These are phyloP conservation scores for Linum lewisii DNA, from an alignment of 345 rosid species.

Conservation along the genomic window DNA sequence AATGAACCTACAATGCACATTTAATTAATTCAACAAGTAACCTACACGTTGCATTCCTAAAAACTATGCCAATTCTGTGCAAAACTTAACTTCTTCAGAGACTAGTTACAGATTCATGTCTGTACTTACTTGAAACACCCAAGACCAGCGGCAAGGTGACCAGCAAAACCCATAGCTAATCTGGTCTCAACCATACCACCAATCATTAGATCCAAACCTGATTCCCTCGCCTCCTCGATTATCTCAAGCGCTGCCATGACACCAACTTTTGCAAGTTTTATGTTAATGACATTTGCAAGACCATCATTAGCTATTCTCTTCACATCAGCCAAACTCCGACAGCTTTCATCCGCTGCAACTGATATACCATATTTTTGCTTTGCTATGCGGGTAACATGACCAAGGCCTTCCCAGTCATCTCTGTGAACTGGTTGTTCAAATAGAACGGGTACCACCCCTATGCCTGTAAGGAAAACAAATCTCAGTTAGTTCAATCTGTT, in stretches of 20 bases:
- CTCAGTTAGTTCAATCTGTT: conserved; percentile 1
- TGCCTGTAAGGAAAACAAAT: conserved; percentile 35
- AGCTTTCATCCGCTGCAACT: conserved; percentile 95
- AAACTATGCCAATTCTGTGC: too few species aligned
- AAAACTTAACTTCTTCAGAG: too few species aligned
- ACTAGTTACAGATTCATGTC: background rate
- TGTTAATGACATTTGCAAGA: conserved; percentile 63
- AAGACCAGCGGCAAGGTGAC: conserved; percentile 86
- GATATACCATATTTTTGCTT: conserved; percentile 58
- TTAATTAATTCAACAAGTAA: too few species aligned
- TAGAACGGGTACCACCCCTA: conserved; percentile 83
- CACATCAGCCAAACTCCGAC: conserved; percentile 57
- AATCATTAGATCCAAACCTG: conserved; percentile 69
- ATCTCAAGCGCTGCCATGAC: conserved; percentile 69
- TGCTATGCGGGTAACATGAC: conserved; percentile 54
- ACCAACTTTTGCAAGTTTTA: conserved; percentile 85
- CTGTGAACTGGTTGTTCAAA: conserved; percentile 88
- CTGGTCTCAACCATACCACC: conserved; percentile 98
- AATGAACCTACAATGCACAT: conserved; percentile 41
- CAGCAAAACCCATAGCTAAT: conserved; percentile 90
- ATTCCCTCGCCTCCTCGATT: conserved; percentile 52
- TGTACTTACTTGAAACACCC: conserved; percentile 68
- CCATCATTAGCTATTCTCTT: conserved; percentile 52
- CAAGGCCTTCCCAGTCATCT: conserved; percentile 95
- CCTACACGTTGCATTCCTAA: too few species aligned